Conservation (phyloP, 176 grass and related monocot species). For the Microstegium vimineum region DNA sequence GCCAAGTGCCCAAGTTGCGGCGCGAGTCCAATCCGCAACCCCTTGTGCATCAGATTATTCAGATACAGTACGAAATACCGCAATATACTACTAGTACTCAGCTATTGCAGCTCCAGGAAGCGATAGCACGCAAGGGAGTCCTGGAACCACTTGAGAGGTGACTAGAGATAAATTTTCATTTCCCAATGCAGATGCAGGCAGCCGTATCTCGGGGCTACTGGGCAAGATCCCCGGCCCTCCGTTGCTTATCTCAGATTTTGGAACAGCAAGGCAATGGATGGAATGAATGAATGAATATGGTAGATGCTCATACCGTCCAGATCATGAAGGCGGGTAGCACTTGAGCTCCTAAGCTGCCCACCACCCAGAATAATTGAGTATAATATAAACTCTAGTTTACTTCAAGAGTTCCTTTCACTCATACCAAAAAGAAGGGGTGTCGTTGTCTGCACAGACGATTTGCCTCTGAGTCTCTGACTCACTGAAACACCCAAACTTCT, state of each 20-base stretch:
- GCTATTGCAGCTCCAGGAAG: neutral
- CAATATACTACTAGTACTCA: neutral
- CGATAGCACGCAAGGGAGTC: neutral
- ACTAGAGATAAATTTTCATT: neutral
- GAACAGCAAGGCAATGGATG: neutral
- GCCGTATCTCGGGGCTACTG: neutral
- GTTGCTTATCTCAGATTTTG: neutral
- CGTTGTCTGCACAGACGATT: neutral
- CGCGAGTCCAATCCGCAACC: neutral
- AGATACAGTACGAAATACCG: neutral
- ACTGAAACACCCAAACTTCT: neutral
- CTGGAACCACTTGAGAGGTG: neutral
- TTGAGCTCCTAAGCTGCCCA: neutral
- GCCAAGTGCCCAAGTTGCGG: neutral
- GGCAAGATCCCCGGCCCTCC: neutral
- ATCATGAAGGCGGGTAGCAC: neutral
- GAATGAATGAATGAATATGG: neutral
- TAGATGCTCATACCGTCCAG: neutral
- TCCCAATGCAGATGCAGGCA: neutral
- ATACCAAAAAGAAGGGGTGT: neutral
- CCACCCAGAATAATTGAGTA: neutral
- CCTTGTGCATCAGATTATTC: too few species aligned
- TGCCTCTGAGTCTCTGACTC: neutral
- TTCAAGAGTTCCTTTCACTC: neutral
- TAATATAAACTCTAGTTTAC: constrained; percentile 5